A percentile compares a stretch with the other conserved stretches of the same genome.
Conservation (phyloP, 257 asterid genomes). For the Solanum chaucha region DNA sequence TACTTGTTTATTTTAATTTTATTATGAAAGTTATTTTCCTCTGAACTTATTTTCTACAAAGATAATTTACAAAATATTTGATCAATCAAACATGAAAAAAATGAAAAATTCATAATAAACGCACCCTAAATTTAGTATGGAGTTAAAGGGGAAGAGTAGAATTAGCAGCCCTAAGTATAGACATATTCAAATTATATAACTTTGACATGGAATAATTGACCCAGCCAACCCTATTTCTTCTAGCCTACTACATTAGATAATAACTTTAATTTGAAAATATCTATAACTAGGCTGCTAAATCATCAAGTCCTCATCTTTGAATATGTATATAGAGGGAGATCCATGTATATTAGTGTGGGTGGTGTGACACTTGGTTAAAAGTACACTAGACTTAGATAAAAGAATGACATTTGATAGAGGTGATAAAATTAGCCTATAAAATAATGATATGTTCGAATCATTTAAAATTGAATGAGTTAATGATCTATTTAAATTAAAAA, state of each 20-base stretch:
- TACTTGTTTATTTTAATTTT: no score
- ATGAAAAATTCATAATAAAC: background rate
- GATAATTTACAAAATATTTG: no score
- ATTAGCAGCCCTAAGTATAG: background rate
- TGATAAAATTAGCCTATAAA: background rate
- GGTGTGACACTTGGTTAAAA: background rate
- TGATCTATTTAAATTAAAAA: background rate
- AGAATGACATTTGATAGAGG: background rate
- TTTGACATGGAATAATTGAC: background rate
- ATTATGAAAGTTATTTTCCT: background rate
- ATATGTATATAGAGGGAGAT: background rate
- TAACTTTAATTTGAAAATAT: background rate
- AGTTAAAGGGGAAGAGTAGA: background rate
- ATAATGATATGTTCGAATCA: no score
- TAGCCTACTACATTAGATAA: background rate
- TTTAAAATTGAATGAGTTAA: background rate
- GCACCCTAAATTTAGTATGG: background rate
- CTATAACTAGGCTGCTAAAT: background rate
- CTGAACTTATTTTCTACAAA: no score
- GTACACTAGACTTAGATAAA: background rate
- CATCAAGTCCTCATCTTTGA: background rate
- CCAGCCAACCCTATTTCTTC: background rate
- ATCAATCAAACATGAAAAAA: no score
- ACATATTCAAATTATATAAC: background rate
- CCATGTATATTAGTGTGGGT: background rate